Base-by-base conservation (phyloP, 2,329 filamentous ascomycete genomes). In the Alternaria sp. region DNA sequence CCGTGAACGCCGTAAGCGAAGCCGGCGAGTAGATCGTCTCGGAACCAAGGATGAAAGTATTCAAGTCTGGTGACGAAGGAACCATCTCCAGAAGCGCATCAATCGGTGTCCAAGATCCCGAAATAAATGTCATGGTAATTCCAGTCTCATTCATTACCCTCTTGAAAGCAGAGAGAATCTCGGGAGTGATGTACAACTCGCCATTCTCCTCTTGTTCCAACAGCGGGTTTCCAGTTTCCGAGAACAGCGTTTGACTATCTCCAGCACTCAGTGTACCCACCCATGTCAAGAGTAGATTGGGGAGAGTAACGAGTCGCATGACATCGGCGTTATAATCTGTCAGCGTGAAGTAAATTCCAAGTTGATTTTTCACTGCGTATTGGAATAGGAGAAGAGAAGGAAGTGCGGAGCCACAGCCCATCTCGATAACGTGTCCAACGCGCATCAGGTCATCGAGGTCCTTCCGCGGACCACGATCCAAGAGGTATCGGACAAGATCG, bases 1-100 rank as follows among this genome's bases (percentile, higher is more conserved):
- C 86, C 1, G 89, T 87, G 73, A 94, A 95, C 0, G 87, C 85
- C 36, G 82, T 81, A 22, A 93, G 84, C 0, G 90, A 89, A 59
- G 89, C 88, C 0, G 91, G 91, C 3, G 89, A 92, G 79, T 95
- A 95, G 45, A 95, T 94, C 0, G 92, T 95, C 78, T 95, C 92
- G 1, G 91, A 90, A 0, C 89, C 92, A 2, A 95, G 80, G 5
- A 94, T 80, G 25, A 79, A 73, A 0, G 77, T 78, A 25, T 81
- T 81, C 63, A 81, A 74, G 10, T 77, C 78, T 12, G 77, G 59
- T 10, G 77, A 67, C 0, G 71, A 67, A 0, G 76, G 80, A 8
- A 93, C 78, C 1, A 92, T 79, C 2, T 84, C 75, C 5, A 91
- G 83, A 60, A 94, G 89, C 3, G 79, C 72, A 14, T 81, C 78